Evolutionary conservation across 2,329 filamentous ascomycete species (phyloP).

Genomic region (Botrytis pseudocinerea): DNA sequence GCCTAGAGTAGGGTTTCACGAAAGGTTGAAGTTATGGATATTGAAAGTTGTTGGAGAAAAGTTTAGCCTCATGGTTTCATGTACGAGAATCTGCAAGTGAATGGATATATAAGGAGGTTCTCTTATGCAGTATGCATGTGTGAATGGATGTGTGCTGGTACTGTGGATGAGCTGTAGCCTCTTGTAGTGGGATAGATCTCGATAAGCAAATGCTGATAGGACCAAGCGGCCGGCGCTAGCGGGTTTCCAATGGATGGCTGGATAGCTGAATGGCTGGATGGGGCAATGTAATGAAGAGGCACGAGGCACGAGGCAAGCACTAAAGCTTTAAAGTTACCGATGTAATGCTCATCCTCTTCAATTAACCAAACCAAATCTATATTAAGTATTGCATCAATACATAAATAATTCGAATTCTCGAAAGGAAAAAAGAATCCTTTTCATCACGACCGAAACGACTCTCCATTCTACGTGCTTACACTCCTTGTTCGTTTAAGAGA

Average conservation of each 20-base stretch:
- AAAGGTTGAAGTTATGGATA: not conserved
- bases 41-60: not conserved
- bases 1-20: not conserved
- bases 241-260: conserved; percentile 7
- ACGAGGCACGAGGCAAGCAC: conserved; percentile 15
- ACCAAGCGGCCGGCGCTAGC: conserved; percentile 27
- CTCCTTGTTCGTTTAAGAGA: not conserved
- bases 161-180: conserved; percentile 1
- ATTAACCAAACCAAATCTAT: conserved; percentile 14
- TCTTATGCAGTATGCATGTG: not conserved
- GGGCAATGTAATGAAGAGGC: conserved; percentile 7
- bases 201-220: conserved; percentile 27
- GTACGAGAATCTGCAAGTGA: conserved; percentile 9
- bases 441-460: not conserved
- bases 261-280: not conserved
- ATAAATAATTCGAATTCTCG: not conserved
- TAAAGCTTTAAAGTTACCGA: conserved; percentile 22
- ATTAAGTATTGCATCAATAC: conserved; percentile 8
- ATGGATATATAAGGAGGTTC: conserved; percentile 9
- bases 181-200: conserved; percentile 1
- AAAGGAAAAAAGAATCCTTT: no score
- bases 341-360: conserved; percentile 19
- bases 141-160: not conserved
- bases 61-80: not conserved
- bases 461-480: not conserved